Conservation (phyloP, 306 rosid genomes). For the Elaeagnus macrophylla region DNA sequence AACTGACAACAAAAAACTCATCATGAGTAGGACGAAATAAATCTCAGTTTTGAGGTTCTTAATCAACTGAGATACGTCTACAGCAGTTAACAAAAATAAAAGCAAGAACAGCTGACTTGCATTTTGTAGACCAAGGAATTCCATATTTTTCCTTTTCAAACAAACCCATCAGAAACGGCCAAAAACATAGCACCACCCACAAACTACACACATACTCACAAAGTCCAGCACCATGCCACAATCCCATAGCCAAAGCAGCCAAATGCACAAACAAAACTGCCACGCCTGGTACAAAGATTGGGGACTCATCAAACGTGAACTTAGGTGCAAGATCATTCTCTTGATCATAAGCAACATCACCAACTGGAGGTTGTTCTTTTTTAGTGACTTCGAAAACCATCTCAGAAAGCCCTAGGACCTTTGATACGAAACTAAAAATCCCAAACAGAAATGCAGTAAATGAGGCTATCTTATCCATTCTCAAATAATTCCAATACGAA, state of each 20-base stretch:
- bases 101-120: slow-evolving; percentile 28
- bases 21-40: no score
- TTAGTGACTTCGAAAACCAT: slow-evolving; percentile 26
- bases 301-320: slow-evolving; percentile 41
- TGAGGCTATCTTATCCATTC: slow-evolving; percentile 11
- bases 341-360: background rate
- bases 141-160: slow-evolving; percentile 47
- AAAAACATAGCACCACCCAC: slow-evolving; percentile 32
- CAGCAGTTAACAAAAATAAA: slow-evolving; percentile 32
- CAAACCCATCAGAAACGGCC: slow-evolving; percentile 54
- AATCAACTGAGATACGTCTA: background rate
- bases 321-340: background rate
- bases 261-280: slow-evolving; percentile 45
- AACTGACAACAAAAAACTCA: no score
- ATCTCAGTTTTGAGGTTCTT: background rate
- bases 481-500: slow-evolving; percentile 23
- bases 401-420: slow-evolving; percentile 20
- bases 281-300: slow-evolving; percentile 42
- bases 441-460: slow-evolving; percentile 15
- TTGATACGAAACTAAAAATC: background rate
- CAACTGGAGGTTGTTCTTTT: slow-evolving; percentile 4
- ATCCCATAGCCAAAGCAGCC: slow-evolving; percentile 20
- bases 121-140: slow-evolving; percentile 37
- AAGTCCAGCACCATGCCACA: slow-evolving; percentile 25
- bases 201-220: slow-evolving; percentile 34